These are phyloP conservation scores for Hypoxylon intermedium DNA, from an alignment of 495 filamentous ascomycete species.

Conservation along the genomic window DNA sequence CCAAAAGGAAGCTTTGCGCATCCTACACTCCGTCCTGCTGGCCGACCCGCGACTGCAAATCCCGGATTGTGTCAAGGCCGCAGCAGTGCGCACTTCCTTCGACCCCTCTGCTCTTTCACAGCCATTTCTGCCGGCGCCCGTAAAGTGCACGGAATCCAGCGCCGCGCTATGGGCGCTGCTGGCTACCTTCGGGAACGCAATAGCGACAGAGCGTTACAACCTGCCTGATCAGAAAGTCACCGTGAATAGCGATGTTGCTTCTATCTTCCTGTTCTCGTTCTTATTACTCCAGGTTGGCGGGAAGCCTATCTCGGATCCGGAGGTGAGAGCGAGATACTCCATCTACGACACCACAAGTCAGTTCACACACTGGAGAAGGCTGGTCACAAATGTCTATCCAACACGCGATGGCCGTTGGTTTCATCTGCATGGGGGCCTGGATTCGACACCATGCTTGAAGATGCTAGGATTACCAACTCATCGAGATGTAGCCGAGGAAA, in stretches of 20 bases:
- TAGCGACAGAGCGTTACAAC: conserved; percentile 31
- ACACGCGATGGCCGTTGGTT: conserved; percentile 61
- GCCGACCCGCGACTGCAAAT: conserved; percentile 33
- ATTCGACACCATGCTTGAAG: conserved; percentile 51
- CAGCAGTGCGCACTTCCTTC: conserved; percentile 32
- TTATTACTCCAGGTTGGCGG: conserved; percentile 33
- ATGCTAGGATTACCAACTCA: conserved; percentile 52
- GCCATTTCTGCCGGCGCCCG: conserved; percentile 39
- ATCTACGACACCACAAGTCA: conserved; percentile 37
- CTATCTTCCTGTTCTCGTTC: conserved; percentile 42
- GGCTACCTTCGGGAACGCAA: conserved; percentile 40
- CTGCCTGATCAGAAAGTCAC: conserved; percentile 26
- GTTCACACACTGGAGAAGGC: conserved; percentile 36
- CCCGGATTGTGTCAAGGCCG: conserved; percentile 22
- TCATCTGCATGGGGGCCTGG: conserved; percentile 61
- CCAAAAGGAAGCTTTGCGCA: conserved; percentile 39
- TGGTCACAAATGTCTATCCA: conserved; percentile 60
- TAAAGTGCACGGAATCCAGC: conserved; percentile 43
- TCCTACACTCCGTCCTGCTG: conserved; percentile 32
- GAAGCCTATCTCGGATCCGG: conserved; percentile 26
- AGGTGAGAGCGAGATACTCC: conserved; percentile 23
- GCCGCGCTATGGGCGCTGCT: conserved; percentile 41
- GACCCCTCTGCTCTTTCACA: conserved; percentile 18
- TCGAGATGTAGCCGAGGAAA: conserved; percentile 36
- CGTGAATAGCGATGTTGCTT: conserved; percentile 45